A percentile compares a stretch with the other conserved stretches of the same genome.
These are phyloP conservation scores for Phytophthora fragariaefolia DNA, from an alignment of 352 stramenopile species.

Conservation along the genomic window DNA sequence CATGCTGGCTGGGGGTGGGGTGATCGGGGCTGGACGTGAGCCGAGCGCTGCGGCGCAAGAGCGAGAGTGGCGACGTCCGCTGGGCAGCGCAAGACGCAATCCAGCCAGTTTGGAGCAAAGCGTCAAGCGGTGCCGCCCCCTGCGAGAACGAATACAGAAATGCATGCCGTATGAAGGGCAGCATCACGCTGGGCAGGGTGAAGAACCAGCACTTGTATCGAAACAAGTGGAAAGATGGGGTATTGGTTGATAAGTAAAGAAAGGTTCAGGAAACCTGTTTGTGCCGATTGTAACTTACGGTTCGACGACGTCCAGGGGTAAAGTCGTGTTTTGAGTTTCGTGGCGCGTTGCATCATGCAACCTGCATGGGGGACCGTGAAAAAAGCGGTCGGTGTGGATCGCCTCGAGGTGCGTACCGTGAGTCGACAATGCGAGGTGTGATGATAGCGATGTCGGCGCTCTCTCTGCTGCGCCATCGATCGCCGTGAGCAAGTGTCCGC, in stretches of 20 bases:
- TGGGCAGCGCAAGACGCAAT: slow-evolving; percentile 17
- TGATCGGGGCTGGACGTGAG: background rate
- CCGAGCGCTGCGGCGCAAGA: slow-evolving; percentile 23
- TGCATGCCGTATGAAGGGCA: background rate
- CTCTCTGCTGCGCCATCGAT: background rate
- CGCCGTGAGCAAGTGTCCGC: background rate
- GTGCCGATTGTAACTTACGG: slow-evolving; percentile 15
- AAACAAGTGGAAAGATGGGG: too few relatives aligned
- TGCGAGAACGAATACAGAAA: slow-evolving; percentile 15
- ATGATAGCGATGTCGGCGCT: slow-evolving; percentile 13
- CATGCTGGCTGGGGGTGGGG: slow-evolving; percentile 37
- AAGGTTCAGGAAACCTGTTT: background rate
- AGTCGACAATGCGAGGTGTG: too few relatives aligned
- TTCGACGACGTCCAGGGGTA: slow-evolving; percentile 13
- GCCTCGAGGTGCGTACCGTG: background rate
- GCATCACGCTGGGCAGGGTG: too few relatives aligned
- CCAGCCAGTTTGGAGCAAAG: slow-evolving; percentile 38
- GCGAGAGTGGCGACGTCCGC: slow-evolving; percentile 21
- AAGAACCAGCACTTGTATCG: too few relatives aligned
- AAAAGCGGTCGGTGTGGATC: slow-evolving; percentile 1
- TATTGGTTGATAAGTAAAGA: background rate
- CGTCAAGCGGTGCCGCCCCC: slow-evolving; percentile 13
- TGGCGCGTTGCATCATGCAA: background rate
- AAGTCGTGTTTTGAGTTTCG: slow-evolving; percentile 13
- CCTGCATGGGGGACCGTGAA: background rate